Evolutionary conservation across 116 monocot genomes (phyloP).

Genomic region (Papilionanthe hybrid): DNA sequence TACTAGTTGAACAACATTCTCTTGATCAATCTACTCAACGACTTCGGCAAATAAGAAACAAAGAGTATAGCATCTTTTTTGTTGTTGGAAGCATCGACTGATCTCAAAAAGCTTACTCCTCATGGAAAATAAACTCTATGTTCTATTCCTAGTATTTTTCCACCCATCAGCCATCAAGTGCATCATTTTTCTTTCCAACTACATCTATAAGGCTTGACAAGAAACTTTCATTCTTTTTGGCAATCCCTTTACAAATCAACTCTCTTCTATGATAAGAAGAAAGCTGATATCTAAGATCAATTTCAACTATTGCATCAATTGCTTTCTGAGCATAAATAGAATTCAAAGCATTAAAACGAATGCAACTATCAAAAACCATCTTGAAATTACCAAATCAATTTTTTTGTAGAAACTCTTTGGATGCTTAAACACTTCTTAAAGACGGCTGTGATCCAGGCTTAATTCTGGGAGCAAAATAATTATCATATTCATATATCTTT

Average conservation of each 20-base stretch:
- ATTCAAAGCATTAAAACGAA: not conserved
- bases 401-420: no score
- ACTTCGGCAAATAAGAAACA: not conserved
- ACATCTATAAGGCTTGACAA: not conserved
- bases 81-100: not conserved
- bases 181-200: not conserved
- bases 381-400: no score
- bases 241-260: not conserved
- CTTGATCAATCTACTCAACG: not conserved
- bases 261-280: not conserved
- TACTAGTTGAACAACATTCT: not conserved
- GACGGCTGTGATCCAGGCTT: not conserved
- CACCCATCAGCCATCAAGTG: not conserved
- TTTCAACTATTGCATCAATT: not conserved
- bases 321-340: not conserved
- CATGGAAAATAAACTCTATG: not conserved
- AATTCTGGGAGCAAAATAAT: not conserved
- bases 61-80: not conserved
- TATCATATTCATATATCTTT: not conserved
- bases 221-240: not conserved
- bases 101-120: not conserved
- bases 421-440: no score
- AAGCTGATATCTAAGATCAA: not conserved
- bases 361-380: not conserved
- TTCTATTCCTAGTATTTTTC: not conserved